phyloP scores from a whole-genome alignment of 2,329 filamentous ascomycete genomes.

The Trichothecium roseum region DNA sequence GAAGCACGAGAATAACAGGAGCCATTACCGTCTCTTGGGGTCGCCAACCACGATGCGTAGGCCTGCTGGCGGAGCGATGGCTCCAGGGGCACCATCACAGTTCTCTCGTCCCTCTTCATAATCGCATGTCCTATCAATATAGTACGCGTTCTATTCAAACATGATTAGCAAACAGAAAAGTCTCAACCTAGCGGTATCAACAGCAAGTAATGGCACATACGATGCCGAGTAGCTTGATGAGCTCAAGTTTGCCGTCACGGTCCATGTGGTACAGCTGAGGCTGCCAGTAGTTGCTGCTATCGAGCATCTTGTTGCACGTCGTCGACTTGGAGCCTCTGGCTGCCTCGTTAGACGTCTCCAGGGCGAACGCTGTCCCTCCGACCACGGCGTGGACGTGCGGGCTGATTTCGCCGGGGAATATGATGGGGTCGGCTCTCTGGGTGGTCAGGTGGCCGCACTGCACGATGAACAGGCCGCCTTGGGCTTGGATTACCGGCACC shows the following conservation, averaged over 20 bases:
- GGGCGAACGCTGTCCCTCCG: constrained; percentile 51
- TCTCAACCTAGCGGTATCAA: too few relatives aligned
- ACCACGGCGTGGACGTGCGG: constrained; percentile 51
- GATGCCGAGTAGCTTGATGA: constrained; percentile 19
- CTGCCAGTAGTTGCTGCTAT: constrained; percentile 56
- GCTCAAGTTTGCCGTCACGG: constrained; percentile 43
- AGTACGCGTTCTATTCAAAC: constrained; percentile 12
- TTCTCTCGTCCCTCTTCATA: constrained; percentile 12
- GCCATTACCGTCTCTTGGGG: constrained; percentile 26
- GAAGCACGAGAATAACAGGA: neutral
- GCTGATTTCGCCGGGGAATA: constrained; percentile 41
- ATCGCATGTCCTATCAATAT: constrained; percentile 16
- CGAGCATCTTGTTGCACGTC: constrained; percentile 33
- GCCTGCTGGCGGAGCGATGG: constrained; percentile 48
- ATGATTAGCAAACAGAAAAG: too few relatives aligned
- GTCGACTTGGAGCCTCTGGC: constrained; percentile 49
- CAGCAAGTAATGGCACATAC: constrained; percentile 9
- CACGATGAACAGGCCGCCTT: constrained; percentile 1
- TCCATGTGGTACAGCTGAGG: constrained; percentile 43
- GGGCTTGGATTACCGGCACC: neutral
- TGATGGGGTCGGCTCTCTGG: constrained; percentile 48
- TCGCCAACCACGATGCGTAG: constrained; percentile 59
- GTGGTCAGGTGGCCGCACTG: constrained; percentile 12
- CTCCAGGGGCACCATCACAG: constrained; percentile 11
- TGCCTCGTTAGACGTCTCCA: constrained; percentile 39